Base-by-base conservation (phyloP, 352 stramenopile genomes). In the Phytophthora foliorum region DNA sequence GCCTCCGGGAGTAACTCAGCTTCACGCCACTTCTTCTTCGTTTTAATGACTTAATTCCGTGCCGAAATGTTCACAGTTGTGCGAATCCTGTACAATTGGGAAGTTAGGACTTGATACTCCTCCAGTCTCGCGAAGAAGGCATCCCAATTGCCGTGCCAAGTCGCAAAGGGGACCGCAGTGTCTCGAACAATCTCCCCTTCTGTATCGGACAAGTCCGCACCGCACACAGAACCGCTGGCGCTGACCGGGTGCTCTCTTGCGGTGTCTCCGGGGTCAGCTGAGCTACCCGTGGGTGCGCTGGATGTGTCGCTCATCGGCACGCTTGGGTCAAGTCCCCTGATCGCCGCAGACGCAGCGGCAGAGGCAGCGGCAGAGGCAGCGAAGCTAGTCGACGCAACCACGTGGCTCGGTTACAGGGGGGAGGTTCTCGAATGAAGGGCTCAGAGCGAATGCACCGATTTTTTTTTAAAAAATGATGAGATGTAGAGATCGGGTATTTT, bases 21-120 rank as follows among this genome's bases (percentile, higher is more conserved):
- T n/a, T 42, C 7, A 1, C 16, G 45, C 46, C 57, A 65, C 36
- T 31, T 57, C 46, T 52, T 65, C 25, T 57, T 65, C 4, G 17
- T 1, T 24, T 39, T 51, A 2, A 45, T 66, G 4, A 46, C 22
- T 11, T 25, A 8, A 16, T 53, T 58, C 3, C 58, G 5, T 4
- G 24, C 10, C n/a, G 45, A 29, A 0, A 24, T 45, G 4, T 65
- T 65, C 4, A 57, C 24, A 6, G 46, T 45, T 3, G 45, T 45
- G 6, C 25, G 45, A 44, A 44, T 44, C 2, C 24, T 11, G n/a
- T 44, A 64, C 24, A 64, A 4, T 17, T 64, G 32, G 1, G 32
- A 51, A 14, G 57, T 64, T 6, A 10, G 44, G 2, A 6, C 14
- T 13, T 46, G 29, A 34, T 49, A 55, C 21, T 45, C 21, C 1